Evolutionary conservation across 345 rosid genomes (phyloP).

Genomic region (Citrus australasica): DNA sequence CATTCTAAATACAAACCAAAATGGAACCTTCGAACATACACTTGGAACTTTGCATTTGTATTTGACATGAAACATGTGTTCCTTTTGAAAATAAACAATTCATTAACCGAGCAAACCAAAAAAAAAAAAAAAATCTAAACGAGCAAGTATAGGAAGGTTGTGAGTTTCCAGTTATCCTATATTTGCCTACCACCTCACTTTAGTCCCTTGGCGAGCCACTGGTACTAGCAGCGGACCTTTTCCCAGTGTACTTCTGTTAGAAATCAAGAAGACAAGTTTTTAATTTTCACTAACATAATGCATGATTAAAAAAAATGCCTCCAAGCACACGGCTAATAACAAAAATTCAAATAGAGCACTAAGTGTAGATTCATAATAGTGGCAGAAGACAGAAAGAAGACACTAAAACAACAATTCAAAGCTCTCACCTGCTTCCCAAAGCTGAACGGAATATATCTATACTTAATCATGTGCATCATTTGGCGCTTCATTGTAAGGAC

Average conservation of each 20-base stretch:
- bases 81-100: constrained; percentile 3
- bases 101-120: background rate
- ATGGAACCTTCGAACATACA: background rate
- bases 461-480: constrained; percentile 68
- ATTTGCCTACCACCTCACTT: background rate
- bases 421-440: constrained; percentile 62
- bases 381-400: background rate
- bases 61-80: constrained; percentile 6
- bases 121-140: background rate
- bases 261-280: background rate
- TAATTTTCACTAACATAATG: background rate
- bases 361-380: background rate
- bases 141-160: constrained; percentile 1
- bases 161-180: background rate
- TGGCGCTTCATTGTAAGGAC: constrained; percentile 75
- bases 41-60: constrained; percentile 2
- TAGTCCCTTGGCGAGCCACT: constrained; percentile 32
- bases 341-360: background rate
- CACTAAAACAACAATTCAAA: background rate
- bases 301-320: background rate
- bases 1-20: constrained; percentile 8
- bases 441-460: constrained; percentile 59
- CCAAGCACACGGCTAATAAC: background rate
- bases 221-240: constrained; percentile 28
- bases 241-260: constrained; percentile 41